Evolutionary conservation across 2,329 filamentous ascomycete species (phyloP), one percentile per base, ranked within the genome.

Genomic region (Pseudogymnoascus sp.): DNA sequence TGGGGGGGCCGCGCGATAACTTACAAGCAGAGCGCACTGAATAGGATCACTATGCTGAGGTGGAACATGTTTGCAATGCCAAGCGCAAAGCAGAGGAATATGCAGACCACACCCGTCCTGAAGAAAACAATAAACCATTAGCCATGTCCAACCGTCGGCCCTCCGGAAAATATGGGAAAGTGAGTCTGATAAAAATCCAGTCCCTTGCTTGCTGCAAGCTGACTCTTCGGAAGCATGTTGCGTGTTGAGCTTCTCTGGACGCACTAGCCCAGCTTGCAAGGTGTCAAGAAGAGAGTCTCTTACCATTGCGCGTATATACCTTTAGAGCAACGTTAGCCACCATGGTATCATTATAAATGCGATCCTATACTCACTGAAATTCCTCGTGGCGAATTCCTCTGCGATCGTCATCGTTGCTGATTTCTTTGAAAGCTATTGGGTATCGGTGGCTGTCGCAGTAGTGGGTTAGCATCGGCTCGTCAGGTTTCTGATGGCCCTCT

Each of bases 361-460:
- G 19, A 19, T n/a, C 19, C 38, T 8, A 35, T 60, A 79, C 86
- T 72, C 81, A 89, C 87, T 90, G 78, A 90, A 90, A 78, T 90
- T 90, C 72, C 87, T 81, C 65, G 86, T 88, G 74, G 82, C 82
- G 74, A 90, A 88, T 77, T 89, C 87, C 73, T 89, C 87, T 76
- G 84, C 84, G 78, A 89, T 81, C 75, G 85, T 83, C 86, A 89
- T 89, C 67, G 78, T 86, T 81, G 70, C 73, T 71, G 68, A 62
- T 66, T 56, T 59, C 50, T 56, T 56, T 56, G 59, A 38, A 60
- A 60, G 59, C 38, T 60, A 60, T 41, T 41, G 33, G 59, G 59
- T 19, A 38, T 60, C 35, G 50, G 26, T 56, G 50, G 28, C 50
- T 56, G 50, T 56, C 50, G 28, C 50, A 56, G 50, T 19, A 31